phyloP scores from a whole-genome alignment of 441 rosid species.

The Theobroma grandiflorum region DNA sequence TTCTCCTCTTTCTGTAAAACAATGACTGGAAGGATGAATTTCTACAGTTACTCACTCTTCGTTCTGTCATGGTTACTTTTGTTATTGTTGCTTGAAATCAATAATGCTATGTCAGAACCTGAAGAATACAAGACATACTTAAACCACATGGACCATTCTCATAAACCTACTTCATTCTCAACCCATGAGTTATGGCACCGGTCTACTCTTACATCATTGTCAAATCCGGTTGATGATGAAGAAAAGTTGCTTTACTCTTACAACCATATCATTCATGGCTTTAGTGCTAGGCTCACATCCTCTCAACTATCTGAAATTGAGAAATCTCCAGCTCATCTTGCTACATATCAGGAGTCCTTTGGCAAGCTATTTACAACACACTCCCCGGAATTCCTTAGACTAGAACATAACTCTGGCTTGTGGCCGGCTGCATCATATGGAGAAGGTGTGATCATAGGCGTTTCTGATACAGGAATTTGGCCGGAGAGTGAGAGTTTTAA shows the following conservation, averaged over 20 bases:
- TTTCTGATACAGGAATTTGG: slow-evolving; percentile 53
- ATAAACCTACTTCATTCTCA: slow-evolving; percentile 39
- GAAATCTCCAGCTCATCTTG: slow-evolving; percentile 37
- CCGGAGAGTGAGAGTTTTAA: slow-evolving; percentile 51
- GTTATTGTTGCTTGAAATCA: slow-evolving; percentile 9
- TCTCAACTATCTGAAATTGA: slow-evolving; percentile 40
- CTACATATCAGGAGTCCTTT: slow-evolving; percentile 34
- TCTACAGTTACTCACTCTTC: neutral
- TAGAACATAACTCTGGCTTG: slow-evolving; percentile 27
- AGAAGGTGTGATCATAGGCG: slow-evolving; percentile 37
- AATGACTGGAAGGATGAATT: slow-evolving; percentile 8
- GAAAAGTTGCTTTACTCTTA: slow-evolving; percentile 44
- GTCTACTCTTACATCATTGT: slow-evolving; percentile 30
- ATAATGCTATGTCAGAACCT: slow-evolving; percentile 15
- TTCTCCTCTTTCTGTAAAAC: neutral
- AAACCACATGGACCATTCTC: slow-evolving; percentile 48
- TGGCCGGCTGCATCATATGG: slow-evolving; percentile 39
- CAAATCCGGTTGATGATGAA: slow-evolving; percentile 20
- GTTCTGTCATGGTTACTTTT: slow-evolving; percentile 14
- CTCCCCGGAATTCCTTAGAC: slow-evolving; percentile 37
- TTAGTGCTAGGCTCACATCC: slow-evolving; percentile 41
- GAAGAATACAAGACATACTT: slow-evolving; percentile 40
- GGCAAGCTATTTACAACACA: slow-evolving; percentile 39
- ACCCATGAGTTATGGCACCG: slow-evolving; percentile 49
- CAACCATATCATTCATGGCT: slow-evolving; percentile 40